A percentile compares a stretch with the other conserved stretches of the same genome.
These are phyloP conservation scores for Fraxinus xanthoxyloides DNA, from an alignment of 305 asterid species.

Conservation along the genomic window DNA sequence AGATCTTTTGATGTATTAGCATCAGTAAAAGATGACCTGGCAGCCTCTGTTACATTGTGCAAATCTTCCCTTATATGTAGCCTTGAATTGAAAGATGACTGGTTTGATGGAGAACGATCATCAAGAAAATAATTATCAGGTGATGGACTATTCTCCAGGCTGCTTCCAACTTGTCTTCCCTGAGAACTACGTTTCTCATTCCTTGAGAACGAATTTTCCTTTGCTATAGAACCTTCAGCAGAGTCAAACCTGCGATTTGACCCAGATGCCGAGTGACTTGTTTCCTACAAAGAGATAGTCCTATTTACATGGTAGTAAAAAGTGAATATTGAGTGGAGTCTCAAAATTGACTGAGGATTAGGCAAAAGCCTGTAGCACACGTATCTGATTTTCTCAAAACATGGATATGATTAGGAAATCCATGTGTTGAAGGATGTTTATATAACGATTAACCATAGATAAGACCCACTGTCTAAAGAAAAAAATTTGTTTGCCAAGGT, in stretches of 20 bases:
- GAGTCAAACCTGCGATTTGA: slow-evolving; percentile 35
- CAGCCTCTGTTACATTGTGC: slow-evolving; percentile 34
- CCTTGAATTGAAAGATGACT: slow-evolving; percentile 35
- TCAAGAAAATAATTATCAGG: slow-evolving; percentile 37
- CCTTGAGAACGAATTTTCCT: slow-evolving; percentile 23
- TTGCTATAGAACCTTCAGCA: slow-evolving; percentile 32
- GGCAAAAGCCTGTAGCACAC: background rate
- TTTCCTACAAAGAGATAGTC: slow-evolving; percentile 43
- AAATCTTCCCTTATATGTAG: slow-evolving; percentile 34
- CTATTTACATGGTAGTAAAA: background rate
- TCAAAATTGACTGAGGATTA: background rate
- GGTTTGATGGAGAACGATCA: slow-evolving; percentile 41
- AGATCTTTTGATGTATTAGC: slow-evolving; percentile 48
- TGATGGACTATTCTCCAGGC: slow-evolving; percentile 31
- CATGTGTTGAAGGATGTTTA: background rate
- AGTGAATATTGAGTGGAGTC: background rate
- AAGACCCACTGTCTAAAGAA: background rate
- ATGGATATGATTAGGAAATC: background rate
- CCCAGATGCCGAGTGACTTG: slow-evolving; percentile 40
- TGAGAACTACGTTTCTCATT: slow-evolving; percentile 29
- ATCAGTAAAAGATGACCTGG: slow-evolving; percentile 31
- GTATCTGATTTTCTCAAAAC: background rate
- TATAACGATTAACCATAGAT: background rate
- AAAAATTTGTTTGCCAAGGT: background rate
- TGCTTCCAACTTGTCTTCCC: slow-evolving; percentile 32